These are phyloP conservation scores for Actinomortierella wolfii DNA, from an alignment of 371 early-diverging fungal genomes.

Conservation along the genomic window DNA sequence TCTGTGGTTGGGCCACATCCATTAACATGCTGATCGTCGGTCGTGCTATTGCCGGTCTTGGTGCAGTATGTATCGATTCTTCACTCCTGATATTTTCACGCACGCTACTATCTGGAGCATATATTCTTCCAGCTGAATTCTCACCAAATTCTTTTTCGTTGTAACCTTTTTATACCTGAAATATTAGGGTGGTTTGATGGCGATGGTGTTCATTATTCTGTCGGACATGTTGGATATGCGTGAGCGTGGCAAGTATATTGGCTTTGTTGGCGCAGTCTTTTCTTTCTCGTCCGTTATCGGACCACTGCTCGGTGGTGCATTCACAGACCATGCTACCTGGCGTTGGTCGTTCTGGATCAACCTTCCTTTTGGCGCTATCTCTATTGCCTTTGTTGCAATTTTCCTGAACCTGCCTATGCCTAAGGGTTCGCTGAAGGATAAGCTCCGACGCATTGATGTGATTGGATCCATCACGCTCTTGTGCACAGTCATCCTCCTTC, in stretches of 20 bases:
- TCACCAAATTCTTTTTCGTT: too few species aligned
- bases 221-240: slow-evolving; percentile 61
- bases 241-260: slow-evolving; percentile 60
- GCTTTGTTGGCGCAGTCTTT: slow-evolving; percentile 58
- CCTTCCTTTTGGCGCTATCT: slow-evolving; percentile 66
- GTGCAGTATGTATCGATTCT: slow-evolving; percentile 51
- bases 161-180: too few species aligned
- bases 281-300: slow-evolving; percentile 73
- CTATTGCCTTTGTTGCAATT: slow-evolving; percentile 56
- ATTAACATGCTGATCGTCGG: slow-evolving; percentile 69
- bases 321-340: slow-evolving; percentile 61
- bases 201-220: slow-evolving; percentile 72
- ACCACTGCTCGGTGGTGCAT: slow-evolving; percentile 76
- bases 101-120: too few species aligned
- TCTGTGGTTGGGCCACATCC: slow-evolving; percentile 61
- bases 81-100: too few species aligned
- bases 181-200: slow-evolving; percentile 63
- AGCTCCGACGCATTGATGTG: slow-evolving; percentile 67
- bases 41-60: slow-evolving; percentile 78
- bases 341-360: slow-evolving; percentile 83
- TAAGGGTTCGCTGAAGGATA: slow-evolving; percentile 48
- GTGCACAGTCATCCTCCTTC: slow-evolving; percentile 54
- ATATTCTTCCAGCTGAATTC: too few species aligned
- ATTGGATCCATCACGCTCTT: slow-evolving; percentile 61
- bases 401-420: slow-evolving; percentile 56